Base-by-base conservation (phyloP, 2,329 filamentous ascomycete genomes). In the Colletotrichum agaves region DNA sequence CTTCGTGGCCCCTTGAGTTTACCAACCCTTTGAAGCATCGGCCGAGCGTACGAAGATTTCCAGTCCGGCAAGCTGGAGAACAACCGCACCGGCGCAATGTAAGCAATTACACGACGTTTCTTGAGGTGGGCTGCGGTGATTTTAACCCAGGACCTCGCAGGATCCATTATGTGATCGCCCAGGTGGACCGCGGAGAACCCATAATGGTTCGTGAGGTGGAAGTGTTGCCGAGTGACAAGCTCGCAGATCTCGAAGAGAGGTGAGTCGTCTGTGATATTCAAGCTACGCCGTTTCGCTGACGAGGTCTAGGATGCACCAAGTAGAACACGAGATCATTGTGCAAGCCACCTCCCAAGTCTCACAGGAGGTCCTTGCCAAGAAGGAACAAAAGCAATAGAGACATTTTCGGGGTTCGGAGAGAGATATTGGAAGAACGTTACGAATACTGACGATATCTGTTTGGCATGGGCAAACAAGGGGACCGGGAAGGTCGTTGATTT, bases 101-200 rank as follows among this genome's bases (percentile, higher is more conserved):
- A 33, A 50, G 47, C 27, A 50, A n/a, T 4, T 12, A n/a, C 15
- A 17, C 2, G 27, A 31, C 13, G n/a, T 13, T n/a, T 31, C 12
- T 23, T 11, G 4, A 33, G 6, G 31, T 13, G 31, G 23, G 6
- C 15, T 12, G 19, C 27, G n/a, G 47, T 31, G 21, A 31, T 33
- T 50, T 13, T 37, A 11, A 37, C n/a, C 47, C 23, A 31, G 17
- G 27, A 17, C n/a, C 4, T 17, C 47, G 47, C 27, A 50, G 47
- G 94, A 89, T 93, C 15, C 94, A 97, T 80, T 91, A 94, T 78
- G 93, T 97, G 52, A 90, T 92, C 69, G 83, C 81, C 8, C 88
- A 95, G 77, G 93, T 97, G 61, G 94, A 97, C 80, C 87, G 91
- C 74, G 94, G 94, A 2, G 83, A 91, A 5, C 44, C 61, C n/a